Percentiles rank a stretch among this genome's conserved stretches.
Evolutionary conservation across 2,329 filamentous ascomycete species (phyloP).

Genomic region (Metarhizium robertsii): DNA sequence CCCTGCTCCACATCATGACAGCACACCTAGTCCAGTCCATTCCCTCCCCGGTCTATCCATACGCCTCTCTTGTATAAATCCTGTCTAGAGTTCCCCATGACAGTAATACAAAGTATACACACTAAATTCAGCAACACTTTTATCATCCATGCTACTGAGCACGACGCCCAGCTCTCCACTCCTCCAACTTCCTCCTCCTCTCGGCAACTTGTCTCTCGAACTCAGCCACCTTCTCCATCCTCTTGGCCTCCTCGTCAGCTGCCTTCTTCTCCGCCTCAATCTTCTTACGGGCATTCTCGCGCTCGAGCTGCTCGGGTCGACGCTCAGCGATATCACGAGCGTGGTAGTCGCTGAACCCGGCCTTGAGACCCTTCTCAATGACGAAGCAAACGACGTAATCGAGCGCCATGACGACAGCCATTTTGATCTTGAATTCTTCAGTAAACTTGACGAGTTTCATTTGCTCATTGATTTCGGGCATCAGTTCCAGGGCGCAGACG

Average conservation of each 20-base stretch:
- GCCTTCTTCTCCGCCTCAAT: constrained; percentile 41
- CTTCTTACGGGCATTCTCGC: constrained; percentile 61
- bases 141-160: constrained; percentile 3
- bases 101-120: neutral
- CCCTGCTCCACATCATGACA: neutral
- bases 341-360: constrained; percentile 77
- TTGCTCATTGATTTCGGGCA: constrained; percentile 90
- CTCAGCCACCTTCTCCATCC: constrained; percentile 45
- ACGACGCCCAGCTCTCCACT: constrained; percentile 31
- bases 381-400: constrained; percentile 83
- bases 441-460: constrained; percentile 88
- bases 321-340: constrained; percentile 89
- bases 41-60: neutral
- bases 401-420: constrained; percentile 75
- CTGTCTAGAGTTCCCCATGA: neutral
- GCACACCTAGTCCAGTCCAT: neutral
- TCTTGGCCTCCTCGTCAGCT: constrained; percentile 41
- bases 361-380: constrained; percentile 81
- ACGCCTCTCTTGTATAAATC: neutral
- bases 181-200: constrained; percentile 36
- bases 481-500: constrained; percentile 86
- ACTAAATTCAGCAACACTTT: neutral
- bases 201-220: constrained; percentile 50
- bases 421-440: constrained; percentile 76
- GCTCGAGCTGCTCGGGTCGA: constrained; percentile 74